Evolutionary conservation across 768 basidiomycete genomes (phyloP).

Genomic region (Lactifluus piperatus): DNA sequence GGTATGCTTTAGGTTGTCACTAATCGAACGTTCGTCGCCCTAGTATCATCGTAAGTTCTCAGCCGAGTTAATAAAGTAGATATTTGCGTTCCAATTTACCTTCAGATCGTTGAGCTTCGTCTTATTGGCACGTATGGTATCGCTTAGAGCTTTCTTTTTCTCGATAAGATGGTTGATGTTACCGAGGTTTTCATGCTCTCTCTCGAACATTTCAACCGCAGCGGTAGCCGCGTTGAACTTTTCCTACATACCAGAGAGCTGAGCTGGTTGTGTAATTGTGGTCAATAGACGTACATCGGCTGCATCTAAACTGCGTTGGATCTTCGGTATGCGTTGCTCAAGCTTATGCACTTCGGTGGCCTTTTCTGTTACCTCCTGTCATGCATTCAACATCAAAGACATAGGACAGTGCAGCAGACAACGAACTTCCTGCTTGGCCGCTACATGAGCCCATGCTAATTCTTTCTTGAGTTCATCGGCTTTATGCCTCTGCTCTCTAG

Average conservation of each 20-base stretch:
- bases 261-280: neutral
- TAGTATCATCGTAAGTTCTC: neutral
- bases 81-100: neutral
- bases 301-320: slow-evolving; percentile 31
- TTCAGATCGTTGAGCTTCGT: slow-evolving; percentile 36
- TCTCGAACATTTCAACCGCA: slow-evolving; percentile 32
- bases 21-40: slow-evolving; percentile 11
- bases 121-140: slow-evolving; percentile 46
- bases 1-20: slow-evolving; percentile 5
- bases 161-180: slow-evolving; percentile 39
- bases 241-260: slow-evolving; percentile 23
- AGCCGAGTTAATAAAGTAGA: neutral
- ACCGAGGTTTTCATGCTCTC: slow-evolving; percentile 35
- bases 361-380: slow-evolving; percentile 38
- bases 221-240: slow-evolving; percentile 29
- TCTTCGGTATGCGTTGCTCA: slow-evolving; percentile 32
- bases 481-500: slow-evolving; percentile 59
- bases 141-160: slow-evolving; percentile 30
- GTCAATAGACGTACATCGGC: slow-evolving; percentile 30
- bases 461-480: slow-evolving; percentile 68
- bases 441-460: slow-evolving; percentile 83
- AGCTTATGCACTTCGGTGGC: slow-evolving; percentile 34
- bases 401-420: neutral
- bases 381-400: neutral
- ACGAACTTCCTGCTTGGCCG: slow-evolving; percentile 55